Evolutionary conservation across 768 basidiomycete species (phyloP), one percentile per base, ranked within the genome.

Genomic region (Lentinula raphanica): DNA sequence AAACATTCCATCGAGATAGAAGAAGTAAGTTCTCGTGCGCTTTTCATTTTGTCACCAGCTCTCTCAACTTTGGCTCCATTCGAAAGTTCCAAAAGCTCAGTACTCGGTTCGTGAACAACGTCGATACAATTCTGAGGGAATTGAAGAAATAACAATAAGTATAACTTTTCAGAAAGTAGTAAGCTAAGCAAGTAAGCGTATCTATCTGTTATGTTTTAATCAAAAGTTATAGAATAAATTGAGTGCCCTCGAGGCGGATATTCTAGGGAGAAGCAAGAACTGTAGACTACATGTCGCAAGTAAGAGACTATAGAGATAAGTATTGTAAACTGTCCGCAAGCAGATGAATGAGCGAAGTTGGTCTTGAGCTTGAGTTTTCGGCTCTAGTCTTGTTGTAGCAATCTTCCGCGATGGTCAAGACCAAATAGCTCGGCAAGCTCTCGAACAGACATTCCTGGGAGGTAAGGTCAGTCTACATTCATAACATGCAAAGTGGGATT

Each of bases 11-110:
- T 84, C 8, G 89, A 89, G 59, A 53, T 85, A n/a, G 82, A 88
- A 38, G 87, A 88, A 75, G 92, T 88, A 51, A 29, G 79, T n/a
- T n/a, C n/a, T n/a, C 19, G 23, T 12, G 5, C 19, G 60, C 55
- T 7, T 48, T 5, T 31, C 11, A 29, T 31, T 19, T 23, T 31
- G 32, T 35, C 13, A 4, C 35, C 35, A 17, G 50, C 13, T 31
- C 49, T 50, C 21, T 49, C 51, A 49, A 44, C 21, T 44, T 40
- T 9, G 4, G 2, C 23, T 23, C 23, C 45, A 19, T 11, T 55
- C 13, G 23, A 19, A 58, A 93, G 92, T 90, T 92, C 68, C 88
- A 91, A 67, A 88, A 85, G 63, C 72, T 93, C 12, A 75, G 77
- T 0, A 86, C 91, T 61, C 79, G 74, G 59, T 78, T 83, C 57